Conservation (phyloP, 2,329 filamentous ascomycete species). For the Coleophoma cylindrospora region DNA sequence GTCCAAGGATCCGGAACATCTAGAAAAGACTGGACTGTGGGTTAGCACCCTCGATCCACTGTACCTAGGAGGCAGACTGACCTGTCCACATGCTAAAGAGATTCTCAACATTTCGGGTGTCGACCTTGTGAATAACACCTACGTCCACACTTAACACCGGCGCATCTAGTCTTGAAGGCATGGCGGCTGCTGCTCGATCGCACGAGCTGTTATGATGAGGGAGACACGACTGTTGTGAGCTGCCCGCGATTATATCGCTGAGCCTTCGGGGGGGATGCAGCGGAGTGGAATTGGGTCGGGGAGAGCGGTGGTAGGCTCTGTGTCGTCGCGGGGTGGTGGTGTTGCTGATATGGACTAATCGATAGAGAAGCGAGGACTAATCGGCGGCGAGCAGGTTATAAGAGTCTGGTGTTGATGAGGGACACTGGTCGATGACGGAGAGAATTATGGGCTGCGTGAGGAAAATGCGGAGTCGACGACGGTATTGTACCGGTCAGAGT, state of each 20-base stretch:
- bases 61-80: slow-evolving; percentile 39
- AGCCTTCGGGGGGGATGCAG: slow-evolving; percentile 3
- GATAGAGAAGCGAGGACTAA: no score
- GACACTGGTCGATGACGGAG: not conserved
- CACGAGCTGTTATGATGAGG: slow-evolving; percentile 19
- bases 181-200: slow-evolving; percentile 34
- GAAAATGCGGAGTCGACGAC: not conserved
- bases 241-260: slow-evolving; percentile 25
- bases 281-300: not conserved
- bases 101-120: slow-evolving; percentile 87
- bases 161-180: slow-evolving; percentile 80
- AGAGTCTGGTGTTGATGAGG: not conserved
- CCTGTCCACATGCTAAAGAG: slow-evolving; percentile 97
- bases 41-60: not conserved
- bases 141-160: slow-evolving; percentile 90
- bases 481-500: not conserved
- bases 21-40: slow-evolving; percentile 69
- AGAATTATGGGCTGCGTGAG: not conserved
- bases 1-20: slow-evolving; percentile 89
- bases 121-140: slow-evolving; percentile 88
- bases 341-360: not conserved
- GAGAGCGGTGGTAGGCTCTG: not conserved
- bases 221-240: slow-evolving; percentile 19
- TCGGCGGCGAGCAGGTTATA: not conserved
- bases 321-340: not conserved